phyloP scores from a whole-genome alignment of 305 asterid genomes.

The Fraxinus floribunda region DNA sequence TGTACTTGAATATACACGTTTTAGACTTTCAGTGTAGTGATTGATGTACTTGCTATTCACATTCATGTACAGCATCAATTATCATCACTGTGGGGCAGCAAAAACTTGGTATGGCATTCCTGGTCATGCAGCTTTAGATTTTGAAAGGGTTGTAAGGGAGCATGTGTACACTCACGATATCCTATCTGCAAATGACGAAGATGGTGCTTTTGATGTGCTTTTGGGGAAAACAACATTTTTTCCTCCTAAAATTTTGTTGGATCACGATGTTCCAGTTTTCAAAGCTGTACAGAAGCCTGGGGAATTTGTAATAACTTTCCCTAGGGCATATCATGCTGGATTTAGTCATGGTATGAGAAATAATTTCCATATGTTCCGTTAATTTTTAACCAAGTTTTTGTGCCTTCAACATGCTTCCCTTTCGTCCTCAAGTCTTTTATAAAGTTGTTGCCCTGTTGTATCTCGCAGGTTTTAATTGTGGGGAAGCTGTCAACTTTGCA shows the following conservation, averaged over 20 bases:
- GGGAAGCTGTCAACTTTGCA: conserved; percentile 97
- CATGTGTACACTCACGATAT: conserved; percentile 79
- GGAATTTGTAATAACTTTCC: conserved; percentile 84
- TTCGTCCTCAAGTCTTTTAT: background rate
- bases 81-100: conserved; percentile 98
- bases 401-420: background rate
- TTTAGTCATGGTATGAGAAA: conserved; percentile 82
- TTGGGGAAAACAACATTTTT: conserved; percentile 92
- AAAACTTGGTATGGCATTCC: conserved; percentile 99
- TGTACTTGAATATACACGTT: background rate
- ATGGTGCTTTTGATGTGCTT: conserved; percentile 94
- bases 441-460: background rate
- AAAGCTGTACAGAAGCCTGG: conserved; percentile 97
- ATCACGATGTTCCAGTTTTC: conserved; percentile 81
- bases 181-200: conserved; percentile 75
- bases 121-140: conserved; percentile 82
- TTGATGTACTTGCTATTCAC: background rate
- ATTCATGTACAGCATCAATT: conserved; percentile 66
- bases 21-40: conserved; percentile 4
- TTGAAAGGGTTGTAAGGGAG: conserved; percentile 78
- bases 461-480: conserved; percentile 82
- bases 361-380: background rate
- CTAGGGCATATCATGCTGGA: conserved; percentile 97
- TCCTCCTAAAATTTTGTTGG: conserved; percentile 81
- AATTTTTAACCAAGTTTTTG: background rate